phyloP scores from a whole-genome alignment of 2,329 filamentous ascomycete species.

The Xylariaceae sp. region DNA sequence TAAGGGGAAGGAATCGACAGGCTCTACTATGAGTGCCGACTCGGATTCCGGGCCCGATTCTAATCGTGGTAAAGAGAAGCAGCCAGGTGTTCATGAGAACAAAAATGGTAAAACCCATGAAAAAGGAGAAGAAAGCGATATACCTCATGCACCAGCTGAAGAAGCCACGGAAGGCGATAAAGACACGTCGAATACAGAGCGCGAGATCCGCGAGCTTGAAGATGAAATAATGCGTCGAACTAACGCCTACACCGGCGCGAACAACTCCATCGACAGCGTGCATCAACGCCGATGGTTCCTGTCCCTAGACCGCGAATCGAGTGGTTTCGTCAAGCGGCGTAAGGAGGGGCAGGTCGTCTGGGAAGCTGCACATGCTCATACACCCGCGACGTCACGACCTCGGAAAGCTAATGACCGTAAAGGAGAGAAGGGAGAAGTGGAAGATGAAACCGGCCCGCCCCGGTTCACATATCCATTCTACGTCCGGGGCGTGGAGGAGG shows the following conservation, averaged over 20 bases:
- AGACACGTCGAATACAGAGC: constrained; percentile 34
- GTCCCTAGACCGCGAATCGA: constrained; percentile 53
- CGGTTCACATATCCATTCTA: constrained; percentile 52
- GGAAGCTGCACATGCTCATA: constrained; percentile 8
- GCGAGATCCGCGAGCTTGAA: constrained; percentile 41
- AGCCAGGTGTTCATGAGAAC: background rate
- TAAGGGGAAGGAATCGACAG: constrained; percentile 10
- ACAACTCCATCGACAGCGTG: constrained; percentile 60
- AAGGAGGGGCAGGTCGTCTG: constrained; percentile 23
- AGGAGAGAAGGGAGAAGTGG: constrained; percentile 1
- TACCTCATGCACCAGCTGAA: constrained; percentile 16
- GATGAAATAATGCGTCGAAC: constrained; percentile 50
- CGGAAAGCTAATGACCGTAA: constrained; percentile 9
- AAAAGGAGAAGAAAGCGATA: constrained; percentile 20
- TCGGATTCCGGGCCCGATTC: constrained; percentile 5
- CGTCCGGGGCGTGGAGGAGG: constrained; percentile 53
- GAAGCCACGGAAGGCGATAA: constrained; percentile 14
- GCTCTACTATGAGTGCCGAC: constrained; percentile 17
- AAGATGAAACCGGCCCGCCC: background rate
- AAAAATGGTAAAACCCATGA: background rate
- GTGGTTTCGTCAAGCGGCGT: constrained; percentile 47
- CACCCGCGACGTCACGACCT: background rate
- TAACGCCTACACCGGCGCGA: constrained; percentile 62
- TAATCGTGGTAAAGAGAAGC: background rate
- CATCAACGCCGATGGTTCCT: constrained; percentile 64